Percentiles rank a stretch among this genome's conserved stretches.
phyloP scores from a whole-genome alignment of 2,329 filamentous ascomycete genomes.

The Ophiostoma novo-ulmi region DNA sequence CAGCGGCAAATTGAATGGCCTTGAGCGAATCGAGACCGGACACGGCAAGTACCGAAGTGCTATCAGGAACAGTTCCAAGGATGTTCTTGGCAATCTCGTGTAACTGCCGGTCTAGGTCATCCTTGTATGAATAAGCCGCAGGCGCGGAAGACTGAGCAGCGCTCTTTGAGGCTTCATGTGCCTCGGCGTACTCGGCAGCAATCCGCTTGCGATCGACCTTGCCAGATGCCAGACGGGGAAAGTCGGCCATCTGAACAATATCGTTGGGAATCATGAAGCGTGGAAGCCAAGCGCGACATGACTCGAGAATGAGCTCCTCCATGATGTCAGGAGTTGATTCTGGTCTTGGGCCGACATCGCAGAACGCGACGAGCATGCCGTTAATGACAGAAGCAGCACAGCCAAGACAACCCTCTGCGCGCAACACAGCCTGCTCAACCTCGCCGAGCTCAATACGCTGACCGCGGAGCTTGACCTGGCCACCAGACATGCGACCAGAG shows the following conservation, averaged over 20 bases:
- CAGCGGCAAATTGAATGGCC: conserved; percentile 53
- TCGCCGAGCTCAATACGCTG: conserved; percentile 79
- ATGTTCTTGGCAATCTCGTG: conserved; percentile 33
- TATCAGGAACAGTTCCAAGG: conserved; percentile 31
- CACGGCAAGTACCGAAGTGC: conserved; percentile 33
- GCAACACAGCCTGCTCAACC: conserved; percentile 64
- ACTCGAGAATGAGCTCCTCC: conserved; percentile 46
- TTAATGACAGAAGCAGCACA: conserved; percentile 63
- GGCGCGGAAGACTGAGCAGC: conserved; percentile 10
- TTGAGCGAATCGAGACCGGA: conserved; percentile 41
- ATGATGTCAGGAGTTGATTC: conserved; percentile 31
- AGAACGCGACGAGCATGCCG: conserved; percentile 69
- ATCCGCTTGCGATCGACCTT: conserved; percentile 71
- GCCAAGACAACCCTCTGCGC: conserved; percentile 56
- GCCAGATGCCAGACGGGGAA: conserved; percentile 75
- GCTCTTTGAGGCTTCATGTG: background rate
- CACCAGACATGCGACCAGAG: conserved; percentile 69
- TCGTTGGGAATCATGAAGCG: conserved; percentile 78
- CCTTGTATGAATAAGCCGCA: conserved; percentile 25
- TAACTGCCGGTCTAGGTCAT: conserved; percentile 36
- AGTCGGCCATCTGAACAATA: conserved; percentile 55
- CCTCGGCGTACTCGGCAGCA: conserved; percentile 46
- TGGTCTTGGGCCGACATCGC: conserved; percentile 39
- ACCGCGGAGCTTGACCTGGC: conserved; percentile 81
- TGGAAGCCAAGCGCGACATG: conserved; percentile 71